Percentiles rank a stretch among this genome's conserved stretches.
Conservation (phyloP, 345 rosid genomes). For the Lepidium sativum region DNA sequence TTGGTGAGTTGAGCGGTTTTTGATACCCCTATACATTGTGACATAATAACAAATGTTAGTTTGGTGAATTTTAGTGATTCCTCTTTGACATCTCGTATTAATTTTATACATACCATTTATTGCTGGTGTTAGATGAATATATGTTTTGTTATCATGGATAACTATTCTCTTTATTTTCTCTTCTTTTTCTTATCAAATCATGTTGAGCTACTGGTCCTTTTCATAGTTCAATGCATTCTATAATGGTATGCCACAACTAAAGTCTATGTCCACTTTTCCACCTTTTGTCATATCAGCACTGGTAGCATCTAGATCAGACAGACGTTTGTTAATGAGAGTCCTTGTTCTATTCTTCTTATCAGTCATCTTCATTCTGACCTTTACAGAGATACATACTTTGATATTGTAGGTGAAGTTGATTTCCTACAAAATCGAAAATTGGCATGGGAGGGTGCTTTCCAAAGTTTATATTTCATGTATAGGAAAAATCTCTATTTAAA, state of each 20-base stretch:
- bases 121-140: not conserved
- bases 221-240: not conserved
- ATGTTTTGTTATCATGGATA: not conserved
- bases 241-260: slow-evolving; percentile 38
- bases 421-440: slow-evolving; percentile 57
- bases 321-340: slow-evolving; percentile 44
- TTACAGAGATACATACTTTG: slow-evolving; percentile 1
- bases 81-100: not conserved
- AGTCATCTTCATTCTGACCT: slow-evolving; percentile 1
- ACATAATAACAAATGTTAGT: not conserved
- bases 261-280: slow-evolving; percentile 41
- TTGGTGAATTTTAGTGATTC: not conserved
- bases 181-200: not conserved
- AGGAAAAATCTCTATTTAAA: slow-evolving; percentile 77
- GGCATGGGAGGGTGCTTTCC: slow-evolving; percentile 90
- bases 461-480: slow-evolving; percentile 72
- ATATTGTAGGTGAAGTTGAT: slow-evolving; percentile 46
- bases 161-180: not conserved
- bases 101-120: not conserved
- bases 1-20: slow-evolving; percentile 43
- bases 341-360: not conserved
- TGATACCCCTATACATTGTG: not conserved
- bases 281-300: slow-evolving; percentile 58
- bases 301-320: slow-evolving; percentile 44
- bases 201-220: not conserved